Conservation (phyloP, 2,329 filamentous ascomycete species). For the Pseudohalonectria lignicola region DNA sequence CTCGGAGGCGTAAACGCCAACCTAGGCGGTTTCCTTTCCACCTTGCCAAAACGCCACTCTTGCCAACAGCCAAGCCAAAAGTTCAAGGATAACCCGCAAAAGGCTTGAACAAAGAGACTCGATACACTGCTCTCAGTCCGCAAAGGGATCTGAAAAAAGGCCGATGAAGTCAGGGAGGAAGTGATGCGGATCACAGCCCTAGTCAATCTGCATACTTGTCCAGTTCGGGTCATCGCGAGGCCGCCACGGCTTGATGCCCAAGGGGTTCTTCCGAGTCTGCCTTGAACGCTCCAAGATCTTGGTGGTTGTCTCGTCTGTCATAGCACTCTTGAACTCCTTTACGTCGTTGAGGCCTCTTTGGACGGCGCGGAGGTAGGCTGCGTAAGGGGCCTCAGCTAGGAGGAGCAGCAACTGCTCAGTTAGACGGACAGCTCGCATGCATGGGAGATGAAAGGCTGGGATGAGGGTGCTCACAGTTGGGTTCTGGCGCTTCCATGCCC, state of each 20-base stretch:
- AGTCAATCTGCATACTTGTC: slow-evolving; percentile 21
- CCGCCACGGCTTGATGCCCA: slow-evolving; percentile 48
- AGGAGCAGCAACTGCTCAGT: not conserved
- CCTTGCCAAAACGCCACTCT: no score
- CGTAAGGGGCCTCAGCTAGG: slow-evolving; percentile 38
- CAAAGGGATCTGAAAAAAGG: no score
- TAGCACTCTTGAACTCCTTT: slow-evolving; percentile 34
- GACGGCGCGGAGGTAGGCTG: slow-evolving; percentile 35
- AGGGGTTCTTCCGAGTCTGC: slow-evolving; percentile 42
- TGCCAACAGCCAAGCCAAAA: no score
- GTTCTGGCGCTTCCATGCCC: not conserved
- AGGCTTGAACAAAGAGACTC: no score
- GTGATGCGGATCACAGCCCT: no score
- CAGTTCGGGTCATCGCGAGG: slow-evolving; percentile 49
- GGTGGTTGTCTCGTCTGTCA: slow-evolving; percentile 33
- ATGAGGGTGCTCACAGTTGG: not conserved
- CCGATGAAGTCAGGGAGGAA: no score
- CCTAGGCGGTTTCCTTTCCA: no score
- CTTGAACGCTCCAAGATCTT: slow-evolving; percentile 40
- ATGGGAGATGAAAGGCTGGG: no score
- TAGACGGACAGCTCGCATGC: not conserved
- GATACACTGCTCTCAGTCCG: no score
- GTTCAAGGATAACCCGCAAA: no score
- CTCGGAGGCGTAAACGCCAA: no score
- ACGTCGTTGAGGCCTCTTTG: slow-evolving; percentile 37